phyloP scores from a whole-genome alignment of 2,329 filamentous ascomycete species.

The Annulohypoxylon truncatum region DNA sequence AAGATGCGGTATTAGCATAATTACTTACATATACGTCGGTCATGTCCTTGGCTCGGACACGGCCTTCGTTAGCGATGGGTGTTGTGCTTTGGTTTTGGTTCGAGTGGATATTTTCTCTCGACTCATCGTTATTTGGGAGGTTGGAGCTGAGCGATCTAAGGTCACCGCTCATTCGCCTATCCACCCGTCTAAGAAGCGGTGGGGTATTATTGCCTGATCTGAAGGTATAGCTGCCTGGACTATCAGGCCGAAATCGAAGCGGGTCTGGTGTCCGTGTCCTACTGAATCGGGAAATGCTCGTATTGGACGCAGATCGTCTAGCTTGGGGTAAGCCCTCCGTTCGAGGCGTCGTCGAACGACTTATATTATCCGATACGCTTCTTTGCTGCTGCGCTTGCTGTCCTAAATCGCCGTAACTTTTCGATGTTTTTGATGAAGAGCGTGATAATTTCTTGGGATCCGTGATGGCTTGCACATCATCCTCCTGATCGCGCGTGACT shows the following conservation, averaged over 20 bases:
- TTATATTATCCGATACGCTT: slow-evolving; percentile 56
- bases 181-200: slow-evolving; percentile 74
- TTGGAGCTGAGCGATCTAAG: slow-evolving; percentile 73
- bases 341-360: slow-evolving; percentile 40
- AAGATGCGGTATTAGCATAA: slow-evolving; percentile 4
- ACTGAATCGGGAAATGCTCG: slow-evolving; percentile 61
- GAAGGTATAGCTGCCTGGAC: slow-evolving; percentile 67
- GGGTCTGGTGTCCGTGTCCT: slow-evolving; percentile 62
- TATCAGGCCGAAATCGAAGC: slow-evolving; percentile 70
- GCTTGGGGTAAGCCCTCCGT: slow-evolving; percentile 38
- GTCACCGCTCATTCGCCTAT: slow-evolving; percentile 79
- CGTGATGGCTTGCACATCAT: slow-evolving; percentile 17
- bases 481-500: slow-evolving; percentile 24
- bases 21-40: slow-evolving; percentile 90
- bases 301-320: slow-evolving; percentile 64
- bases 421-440: slow-evolving; percentile 18
- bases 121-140: slow-evolving; percentile 53
- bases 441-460: slow-evolving; percentile 41
- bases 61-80: slow-evolving; percentile 87
- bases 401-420: slow-evolving; percentile 25
- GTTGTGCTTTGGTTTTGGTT: slow-evolving; percentile 56
- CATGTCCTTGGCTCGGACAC: slow-evolving; percentile 86
- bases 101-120: slow-evolving; percentile 43
- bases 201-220: slow-evolving; percentile 68
- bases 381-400: slow-evolving; percentile 38